phyloP scores from a whole-genome alignment of 164 flowering plant species.

The Liquidambar formosana region DNA sequence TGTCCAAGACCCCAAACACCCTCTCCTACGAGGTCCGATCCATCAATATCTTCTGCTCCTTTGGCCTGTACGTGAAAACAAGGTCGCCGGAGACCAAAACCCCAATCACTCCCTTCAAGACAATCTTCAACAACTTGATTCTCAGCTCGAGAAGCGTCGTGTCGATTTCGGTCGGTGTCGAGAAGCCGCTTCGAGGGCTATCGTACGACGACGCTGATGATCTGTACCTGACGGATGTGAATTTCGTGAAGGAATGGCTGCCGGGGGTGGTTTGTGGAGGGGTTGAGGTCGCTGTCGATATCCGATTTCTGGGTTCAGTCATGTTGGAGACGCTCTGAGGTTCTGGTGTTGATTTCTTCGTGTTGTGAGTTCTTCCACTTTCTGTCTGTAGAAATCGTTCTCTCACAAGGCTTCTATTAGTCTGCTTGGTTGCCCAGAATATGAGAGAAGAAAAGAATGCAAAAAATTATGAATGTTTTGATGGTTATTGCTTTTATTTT shows the following conservation, averaged over 20 bases:
- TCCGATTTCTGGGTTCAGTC: slow-evolving; percentile 57
- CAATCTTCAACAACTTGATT: slow-evolving; percentile 25
- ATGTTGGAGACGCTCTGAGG: slow-evolving; percentile 42
- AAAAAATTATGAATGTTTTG: too few species aligned
- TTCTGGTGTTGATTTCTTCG: slow-evolving; percentile 34
- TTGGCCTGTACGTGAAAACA: slow-evolving; percentile 31
- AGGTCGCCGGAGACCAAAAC: slow-evolving; percentile 22
- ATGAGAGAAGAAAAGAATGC: too few species aligned
- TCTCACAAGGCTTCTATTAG: too few species aligned
- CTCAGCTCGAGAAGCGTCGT: slow-evolving; percentile 17
- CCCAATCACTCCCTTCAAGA: slow-evolving; percentile 44
- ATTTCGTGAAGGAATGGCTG: slow-evolving; percentile 43
- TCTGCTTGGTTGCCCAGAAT: too few species aligned
- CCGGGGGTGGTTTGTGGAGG: slow-evolving; percentile 23
- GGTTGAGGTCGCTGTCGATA: slow-evolving; percentile 31
- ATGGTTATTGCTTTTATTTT: too few species aligned
- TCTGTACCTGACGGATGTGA: slow-evolving; percentile 34
- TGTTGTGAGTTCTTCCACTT: slow-evolving; percentile 30
- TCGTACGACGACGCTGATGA: slow-evolving; percentile 42
- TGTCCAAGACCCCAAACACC: slow-evolving; percentile 35
- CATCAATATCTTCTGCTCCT: slow-evolving; percentile 38
- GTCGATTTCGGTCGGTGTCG: slow-evolving; percentile 38
- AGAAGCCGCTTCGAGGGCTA: slow-evolving; percentile 18
- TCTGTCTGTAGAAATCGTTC: too few species aligned
- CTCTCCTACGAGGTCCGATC: slow-evolving; percentile 34